phyloP scores from a whole-genome alignment of 2,329 filamentous ascomycete species.

The Neonectria ditissima region DNA sequence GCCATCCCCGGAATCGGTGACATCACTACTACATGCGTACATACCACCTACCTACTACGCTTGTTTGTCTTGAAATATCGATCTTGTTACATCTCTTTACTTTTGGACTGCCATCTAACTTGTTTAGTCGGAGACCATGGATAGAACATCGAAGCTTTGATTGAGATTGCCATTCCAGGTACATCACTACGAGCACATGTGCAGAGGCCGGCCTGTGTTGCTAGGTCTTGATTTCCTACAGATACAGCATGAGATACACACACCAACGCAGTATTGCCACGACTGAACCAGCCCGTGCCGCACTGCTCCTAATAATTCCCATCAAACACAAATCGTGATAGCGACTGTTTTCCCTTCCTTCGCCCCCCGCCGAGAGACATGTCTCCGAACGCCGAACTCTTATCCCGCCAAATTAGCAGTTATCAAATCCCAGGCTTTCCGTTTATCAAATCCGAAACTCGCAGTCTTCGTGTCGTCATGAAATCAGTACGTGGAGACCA shows the following conservation, averaged over 20 bases:
- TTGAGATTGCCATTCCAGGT: not conserved
- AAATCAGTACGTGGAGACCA: slow-evolving; percentile 61
- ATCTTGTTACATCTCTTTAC: too few relatives aligned
- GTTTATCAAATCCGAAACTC: slow-evolving; percentile 20
- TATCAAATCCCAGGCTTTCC: slow-evolving; percentile 8
- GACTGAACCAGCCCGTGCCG: not conserved
- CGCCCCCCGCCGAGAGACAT: not conserved
- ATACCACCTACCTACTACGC: too few relatives aligned
- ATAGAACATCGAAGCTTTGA: not conserved
- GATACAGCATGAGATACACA: not conserved
- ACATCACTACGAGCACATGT: not conserved
- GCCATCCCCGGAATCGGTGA: not conserved
- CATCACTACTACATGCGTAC: not conserved
- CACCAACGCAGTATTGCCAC: not conserved
- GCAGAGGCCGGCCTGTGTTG: not conserved
- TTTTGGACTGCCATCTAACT: too few relatives aligned
- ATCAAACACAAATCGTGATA: slow-evolving; percentile 6
- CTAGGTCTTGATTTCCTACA: not conserved
- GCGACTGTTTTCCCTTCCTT: slow-evolving; percentile 9
- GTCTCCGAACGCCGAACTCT: slow-evolving; percentile 21
- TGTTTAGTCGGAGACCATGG: too few relatives aligned
- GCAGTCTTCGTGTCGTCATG: not conserved
- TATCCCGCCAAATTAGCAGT: slow-evolving; percentile 21
- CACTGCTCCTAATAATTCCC: not conserved
- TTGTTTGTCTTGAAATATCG: too few relatives aligned